Conservation (phyloP, 2,329 filamentous ascomycete genomes). For the Pestalotiopsis sp. region DNA sequence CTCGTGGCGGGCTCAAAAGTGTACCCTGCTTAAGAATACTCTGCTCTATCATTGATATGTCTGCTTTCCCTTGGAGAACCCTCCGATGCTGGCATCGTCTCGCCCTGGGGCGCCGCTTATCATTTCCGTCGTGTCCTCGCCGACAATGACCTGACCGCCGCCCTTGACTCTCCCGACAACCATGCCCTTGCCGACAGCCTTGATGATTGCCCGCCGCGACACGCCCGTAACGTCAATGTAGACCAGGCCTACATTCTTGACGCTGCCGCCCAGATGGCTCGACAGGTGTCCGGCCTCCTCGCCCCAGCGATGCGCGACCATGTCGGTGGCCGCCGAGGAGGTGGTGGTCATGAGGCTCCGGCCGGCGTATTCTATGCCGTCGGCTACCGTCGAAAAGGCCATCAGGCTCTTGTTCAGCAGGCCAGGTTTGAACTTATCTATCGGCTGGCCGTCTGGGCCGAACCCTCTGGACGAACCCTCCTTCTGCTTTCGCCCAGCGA, state of each 20-base stretch:
- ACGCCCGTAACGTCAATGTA: constrained; percentile 97
- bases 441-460: constrained; percentile 69
- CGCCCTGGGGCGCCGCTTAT: constrained; percentile 7
- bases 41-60: constrained; percentile 14
- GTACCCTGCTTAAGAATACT: neutral
- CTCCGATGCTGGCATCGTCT: constrained; percentile 22
- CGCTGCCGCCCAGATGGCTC: constrained; percentile 74
- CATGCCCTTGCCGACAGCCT: constrained; percentile 97
- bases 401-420: constrained; percentile 95
- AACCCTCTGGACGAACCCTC: constrained; percentile 59
- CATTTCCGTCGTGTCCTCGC: constrained; percentile 38
- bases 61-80: constrained; percentile 19
- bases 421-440: constrained; percentile 78
- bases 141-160: constrained; percentile 73
- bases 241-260: constrained; percentile 95
- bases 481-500: constrained; percentile 58
- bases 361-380: constrained; percentile 88
- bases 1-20: too few relatives aligned
- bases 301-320: constrained; percentile 90
- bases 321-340: constrained; percentile 77
- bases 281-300: constrained; percentile 80
- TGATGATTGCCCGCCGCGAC: constrained; percentile 84
- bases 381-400: constrained; percentile 91
- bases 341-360: constrained; percentile 75
- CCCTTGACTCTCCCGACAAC: constrained; percentile 80